Percentiles rank a stretch among this genome's conserved stretches.
Conservation (phyloP, 139 green algal genomes). For the Nannochloris sp. region DNA sequence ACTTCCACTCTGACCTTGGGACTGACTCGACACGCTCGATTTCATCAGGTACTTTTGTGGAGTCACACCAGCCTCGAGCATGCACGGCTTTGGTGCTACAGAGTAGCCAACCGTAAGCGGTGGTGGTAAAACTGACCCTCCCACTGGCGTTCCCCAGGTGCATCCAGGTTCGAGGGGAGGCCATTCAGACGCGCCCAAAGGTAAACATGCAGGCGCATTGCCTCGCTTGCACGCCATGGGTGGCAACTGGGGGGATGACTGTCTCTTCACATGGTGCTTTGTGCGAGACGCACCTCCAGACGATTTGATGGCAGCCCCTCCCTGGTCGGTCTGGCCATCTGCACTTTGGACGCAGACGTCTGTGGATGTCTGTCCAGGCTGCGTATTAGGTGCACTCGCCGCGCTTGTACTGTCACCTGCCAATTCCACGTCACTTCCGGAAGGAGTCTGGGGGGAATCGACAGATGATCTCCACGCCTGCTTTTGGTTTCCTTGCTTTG, state of each 20-base stretch:
- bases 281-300: neutral
- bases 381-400: neutral
- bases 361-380: neutral
- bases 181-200: constrained; percentile 11
- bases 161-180: constrained; percentile 18
- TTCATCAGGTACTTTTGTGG: neutral
- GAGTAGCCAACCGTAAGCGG: neutral
- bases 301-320: neutral
- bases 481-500: neutral
- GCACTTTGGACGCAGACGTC: neutral
- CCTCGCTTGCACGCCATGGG: constrained; percentile 11
- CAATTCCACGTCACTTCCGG: constrained; percentile 6
- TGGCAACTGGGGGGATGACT: neutral
- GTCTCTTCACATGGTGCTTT: neutral
- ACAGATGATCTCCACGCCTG: constrained; percentile 2
- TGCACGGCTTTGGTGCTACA: neutral
- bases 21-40: neutral
- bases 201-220: neutral
- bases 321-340: neutral
- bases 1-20: constrained; percentile 1
- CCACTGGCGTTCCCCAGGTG: constrained; percentile 30
- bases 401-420: constrained; percentile 7
- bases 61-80: neutral
- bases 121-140: constrained; percentile 17
- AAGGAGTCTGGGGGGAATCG: constrained; percentile 20